phyloP scores from a whole-genome alignment of 805 yeast species.

The Kockiozyma suomiensis region DNA sequence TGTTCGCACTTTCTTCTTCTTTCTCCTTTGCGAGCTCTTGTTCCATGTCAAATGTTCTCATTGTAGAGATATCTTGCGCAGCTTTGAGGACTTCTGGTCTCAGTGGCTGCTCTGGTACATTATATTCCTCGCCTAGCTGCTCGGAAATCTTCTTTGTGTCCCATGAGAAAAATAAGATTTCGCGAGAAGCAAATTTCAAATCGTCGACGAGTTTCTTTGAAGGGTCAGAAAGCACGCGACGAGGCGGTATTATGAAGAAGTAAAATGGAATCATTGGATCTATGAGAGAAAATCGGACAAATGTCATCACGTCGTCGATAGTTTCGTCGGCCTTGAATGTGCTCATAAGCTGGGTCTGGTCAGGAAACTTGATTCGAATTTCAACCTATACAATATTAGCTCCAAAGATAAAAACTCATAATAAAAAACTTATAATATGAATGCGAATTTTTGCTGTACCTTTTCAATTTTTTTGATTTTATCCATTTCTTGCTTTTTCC shows the following conservation, averaged over 20 bases:
- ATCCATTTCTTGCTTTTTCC: constrained; percentile 41
- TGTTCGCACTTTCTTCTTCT: constrained; percentile 15
- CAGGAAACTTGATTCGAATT: constrained; percentile 61
- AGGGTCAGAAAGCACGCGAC: constrained; percentile 42
- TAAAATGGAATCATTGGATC: constrained; percentile 43
- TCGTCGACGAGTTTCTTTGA: constrained; percentile 44
- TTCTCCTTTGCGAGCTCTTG: constrained; percentile 4
- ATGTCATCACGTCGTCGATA: constrained; percentile 42
- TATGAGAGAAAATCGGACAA: constrained; percentile 41
- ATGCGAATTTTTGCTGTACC: background rate
- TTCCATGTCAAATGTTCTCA: constrained; percentile 17
- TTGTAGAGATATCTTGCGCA: constrained; percentile 28
- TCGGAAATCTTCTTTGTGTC: constrained; percentile 35
- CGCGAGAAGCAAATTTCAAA: constrained; percentile 52
- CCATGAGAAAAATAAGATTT: constrained; percentile 47
- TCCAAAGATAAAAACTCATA: no score
- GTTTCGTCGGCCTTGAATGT: constrained; percentile 53
- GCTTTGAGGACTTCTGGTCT: constrained; percentile 23
- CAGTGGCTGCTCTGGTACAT: constrained; percentile 20
- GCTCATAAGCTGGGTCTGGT: constrained; percentile 54
- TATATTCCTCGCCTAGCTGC: constrained; percentile 14
- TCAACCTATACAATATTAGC: constrained; percentile 41
- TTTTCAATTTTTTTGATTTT: constrained; percentile 36
- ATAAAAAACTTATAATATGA: background rate
- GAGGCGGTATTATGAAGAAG: constrained; percentile 56